phyloP scores from a whole-genome alignment of 2,329 filamentous ascomycete species.

The Stemphylium vesicarium region DNA sequence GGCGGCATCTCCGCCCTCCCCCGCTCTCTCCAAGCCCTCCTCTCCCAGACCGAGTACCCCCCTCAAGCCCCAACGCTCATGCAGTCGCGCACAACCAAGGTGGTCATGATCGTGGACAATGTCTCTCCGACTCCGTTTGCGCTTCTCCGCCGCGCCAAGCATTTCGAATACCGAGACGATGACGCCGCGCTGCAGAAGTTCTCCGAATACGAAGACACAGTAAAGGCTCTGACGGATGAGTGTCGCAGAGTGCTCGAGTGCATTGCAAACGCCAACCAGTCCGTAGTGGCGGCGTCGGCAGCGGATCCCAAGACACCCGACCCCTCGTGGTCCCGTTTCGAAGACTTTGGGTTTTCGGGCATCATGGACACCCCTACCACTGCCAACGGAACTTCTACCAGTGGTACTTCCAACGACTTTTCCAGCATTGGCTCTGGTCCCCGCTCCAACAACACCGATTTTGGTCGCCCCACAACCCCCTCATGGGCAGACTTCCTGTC shows the following conservation, averaged over 20 bases:
- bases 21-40: slow-evolving; percentile 85
- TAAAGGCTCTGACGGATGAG: slow-evolving; percentile 88
- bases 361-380: slow-evolving; percentile 68
- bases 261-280: slow-evolving; percentile 87
- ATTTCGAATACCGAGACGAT: slow-evolving; percentile 93
- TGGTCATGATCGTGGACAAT: slow-evolving; percentile 94
- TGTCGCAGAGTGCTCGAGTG: slow-evolving; percentile 88
- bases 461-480: slow-evolving; percentile 87
- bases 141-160: slow-evolving; percentile 84
- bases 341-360: slow-evolving; percentile 89
- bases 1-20: slow-evolving; percentile 86
- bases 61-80: slow-evolving; percentile 78
- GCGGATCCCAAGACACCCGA: slow-evolving; percentile 63
- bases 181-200: slow-evolving; percentile 85
- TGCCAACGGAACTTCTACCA: slow-evolving; percentile 36
- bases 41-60: slow-evolving; percentile 93
- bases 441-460: slow-evolving; percentile 68
- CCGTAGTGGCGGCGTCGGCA: slow-evolving; percentile 66
- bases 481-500: slow-evolving; percentile 99
- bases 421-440: slow-evolving; percentile 71
- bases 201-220: slow-evolving; percentile 86
- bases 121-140: slow-evolving; percentile 96
- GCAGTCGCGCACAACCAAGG: slow-evolving; percentile 81
- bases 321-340: slow-evolving; percentile 95
- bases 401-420: slow-evolving; percentile 69